These are phyloP conservation scores for Haplosporangium sp. DNA, from an alignment of 371 early-diverging fungal species.

Conservation along the genomic window DNA sequence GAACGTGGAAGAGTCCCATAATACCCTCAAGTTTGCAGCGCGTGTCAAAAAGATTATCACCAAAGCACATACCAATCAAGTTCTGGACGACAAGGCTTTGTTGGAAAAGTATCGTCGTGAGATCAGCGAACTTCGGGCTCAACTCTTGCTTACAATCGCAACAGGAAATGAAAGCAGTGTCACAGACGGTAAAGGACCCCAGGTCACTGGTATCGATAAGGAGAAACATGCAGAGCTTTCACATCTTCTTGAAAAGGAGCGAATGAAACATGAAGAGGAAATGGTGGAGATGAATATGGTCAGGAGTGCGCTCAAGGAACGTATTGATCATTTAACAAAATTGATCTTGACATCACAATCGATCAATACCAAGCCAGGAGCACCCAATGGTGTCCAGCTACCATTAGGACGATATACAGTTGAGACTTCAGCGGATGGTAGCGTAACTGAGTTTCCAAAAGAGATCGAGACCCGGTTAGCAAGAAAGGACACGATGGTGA, in stretches of 20 bases:
- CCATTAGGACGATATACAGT: slow-evolving; percentile 28
- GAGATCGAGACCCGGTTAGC: slow-evolving; percentile 48
- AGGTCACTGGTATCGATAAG: slow-evolving; percentile 7
- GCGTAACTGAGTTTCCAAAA: slow-evolving; percentile 48
- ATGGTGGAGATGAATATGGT: slow-evolving; percentile 77
- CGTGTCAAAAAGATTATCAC: slow-evolving; percentile 80
- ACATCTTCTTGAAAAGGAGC: slow-evolving; percentile 49
- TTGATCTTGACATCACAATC: slow-evolving; percentile 83
- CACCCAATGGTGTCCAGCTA: not conserved
- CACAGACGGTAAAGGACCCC: not conserved
- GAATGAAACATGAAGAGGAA: slow-evolving; percentile 78
- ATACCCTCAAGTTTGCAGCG: slow-evolving; percentile 90
- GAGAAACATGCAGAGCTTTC: slow-evolving; percentile 53
- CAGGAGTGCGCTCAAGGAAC: slow-evolving; percentile 82
- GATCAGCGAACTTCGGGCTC: slow-evolving; percentile 82
- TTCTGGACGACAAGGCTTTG: slow-evolving; percentile 88
- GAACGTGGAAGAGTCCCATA: slow-evolving; percentile 80
- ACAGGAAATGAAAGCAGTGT: not conserved
- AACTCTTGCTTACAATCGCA: slow-evolving; percentile 70
- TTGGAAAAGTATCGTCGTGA: slow-evolving; percentile 87
- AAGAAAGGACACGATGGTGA: slow-evolving; percentile 39
- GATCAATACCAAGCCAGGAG: slow-evolving; percentile 26
- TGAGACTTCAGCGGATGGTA: slow-evolving; percentile 48
- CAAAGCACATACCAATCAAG: slow-evolving; percentile 74
- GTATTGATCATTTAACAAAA: slow-evolving; percentile 85